Evolutionary conservation across 1,284 basidiomycete genomes (phyloP).

Genomic region (Tranzscheliella williamsii): DNA sequence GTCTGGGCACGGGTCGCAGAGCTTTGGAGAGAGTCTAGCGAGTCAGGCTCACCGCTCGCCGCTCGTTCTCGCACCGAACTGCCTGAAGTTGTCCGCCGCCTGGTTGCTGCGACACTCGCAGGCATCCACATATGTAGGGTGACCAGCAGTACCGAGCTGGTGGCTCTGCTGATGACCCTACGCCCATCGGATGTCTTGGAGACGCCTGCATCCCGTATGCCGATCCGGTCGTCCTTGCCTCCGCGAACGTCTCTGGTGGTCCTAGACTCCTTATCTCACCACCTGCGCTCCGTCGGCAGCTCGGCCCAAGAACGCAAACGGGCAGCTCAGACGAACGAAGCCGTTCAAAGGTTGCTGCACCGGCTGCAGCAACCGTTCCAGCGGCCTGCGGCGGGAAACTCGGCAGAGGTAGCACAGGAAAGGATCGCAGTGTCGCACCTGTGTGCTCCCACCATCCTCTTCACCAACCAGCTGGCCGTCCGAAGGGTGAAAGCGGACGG

Average conservation of each 20-base stretch:
- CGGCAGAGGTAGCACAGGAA: slow-evolving; percentile 2
- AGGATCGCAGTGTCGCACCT: slow-evolving; percentile 7
- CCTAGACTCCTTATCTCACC: slow-evolving; percentile 34
- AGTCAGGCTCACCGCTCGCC: neutral
- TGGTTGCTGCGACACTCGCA: slow-evolving; percentile 18
- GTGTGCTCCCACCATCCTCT: slow-evolving; percentile 26
- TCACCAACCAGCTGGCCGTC: slow-evolving; percentile 32
- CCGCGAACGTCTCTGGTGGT: slow-evolving; percentile 19
- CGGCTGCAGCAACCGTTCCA: slow-evolving; percentile 29
- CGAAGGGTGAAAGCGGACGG: slow-evolving; percentile 7
- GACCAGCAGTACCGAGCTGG: slow-evolving; percentile 11
- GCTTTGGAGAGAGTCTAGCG: slow-evolving; percentile 4
- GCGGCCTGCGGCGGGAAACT: neutral
- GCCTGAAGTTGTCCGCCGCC: slow-evolving; percentile 26
- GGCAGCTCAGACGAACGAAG: slow-evolving; percentile 7
- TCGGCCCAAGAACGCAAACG: slow-evolving; percentile 17
- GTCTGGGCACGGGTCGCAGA: slow-evolving; percentile 10
- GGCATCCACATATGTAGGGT: slow-evolving; percentile 27
- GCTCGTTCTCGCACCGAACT: slow-evolving; percentile 3
- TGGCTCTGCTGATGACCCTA: slow-evolving; percentile 16
- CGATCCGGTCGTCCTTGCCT: slow-evolving; percentile 8
- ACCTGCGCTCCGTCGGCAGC: slow-evolving; percentile 11
- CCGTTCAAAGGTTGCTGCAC: slow-evolving; percentile 14
- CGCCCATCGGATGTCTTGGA: slow-evolving; percentile 11
- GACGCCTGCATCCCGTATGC: too few species aligned